Percentiles rank a stretch among this genome's conserved stretches.
These are phyloP conservation scores for Flaveria ramosissima DNA, from an alignment of 129 eudicot genomes.

Conservation along the genomic window DNA sequence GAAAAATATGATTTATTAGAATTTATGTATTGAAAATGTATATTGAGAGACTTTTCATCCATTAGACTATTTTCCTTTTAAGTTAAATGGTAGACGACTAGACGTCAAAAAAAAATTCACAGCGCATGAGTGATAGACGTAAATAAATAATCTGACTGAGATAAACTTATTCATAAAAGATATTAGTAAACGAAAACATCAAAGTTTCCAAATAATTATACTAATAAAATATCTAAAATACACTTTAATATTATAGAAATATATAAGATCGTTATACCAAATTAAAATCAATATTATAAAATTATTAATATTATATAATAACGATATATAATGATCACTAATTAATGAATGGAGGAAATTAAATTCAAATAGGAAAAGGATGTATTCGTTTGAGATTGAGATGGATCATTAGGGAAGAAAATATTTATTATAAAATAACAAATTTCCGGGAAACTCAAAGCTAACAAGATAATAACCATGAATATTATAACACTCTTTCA, in stretches of 20 bases:
- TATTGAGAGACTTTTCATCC: background rate
- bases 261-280: too few relatives aligned
- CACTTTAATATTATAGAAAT: too few relatives aligned
- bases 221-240: too few relatives aligned
- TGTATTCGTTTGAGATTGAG: constrained; percentile 10
- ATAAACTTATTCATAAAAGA: too few relatives aligned
- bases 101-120: too few relatives aligned
- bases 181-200: too few relatives aligned
- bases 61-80: background rate
- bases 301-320: background rate
- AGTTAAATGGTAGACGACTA: too few relatives aligned
- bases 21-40: background rate
- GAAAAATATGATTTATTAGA: background rate
- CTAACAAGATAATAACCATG: background rate
- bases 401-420: background rate
- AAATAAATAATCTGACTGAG: too few relatives aligned
- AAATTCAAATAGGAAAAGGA: background rate
- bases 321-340: background rate
- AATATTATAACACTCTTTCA: background rate
- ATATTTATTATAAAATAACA: background rate
- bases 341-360: background rate
- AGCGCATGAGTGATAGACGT: too few relatives aligned
- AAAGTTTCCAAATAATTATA: too few relatives aligned
- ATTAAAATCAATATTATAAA: background rate
- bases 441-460: background rate